phyloP scores from a whole-genome alignment of 345 rosid species.

The Corchorus capsularis region DNA sequence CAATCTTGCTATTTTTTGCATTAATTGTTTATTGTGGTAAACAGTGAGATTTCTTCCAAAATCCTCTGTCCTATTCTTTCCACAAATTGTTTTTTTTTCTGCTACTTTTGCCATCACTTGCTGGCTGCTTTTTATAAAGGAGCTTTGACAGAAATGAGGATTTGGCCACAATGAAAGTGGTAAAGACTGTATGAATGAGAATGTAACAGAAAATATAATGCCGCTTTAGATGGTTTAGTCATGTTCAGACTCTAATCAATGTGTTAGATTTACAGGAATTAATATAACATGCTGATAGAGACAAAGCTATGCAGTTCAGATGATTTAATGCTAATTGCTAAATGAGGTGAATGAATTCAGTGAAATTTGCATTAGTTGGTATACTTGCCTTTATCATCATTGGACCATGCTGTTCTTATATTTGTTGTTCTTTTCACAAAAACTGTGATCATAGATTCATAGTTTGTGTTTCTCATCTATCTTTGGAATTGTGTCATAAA shows the following conservation, averaged over 20 bases:
- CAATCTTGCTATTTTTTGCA: neutral
- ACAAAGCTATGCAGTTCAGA: neutral
- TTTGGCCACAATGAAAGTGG: neutral
- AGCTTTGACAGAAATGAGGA: neutral
- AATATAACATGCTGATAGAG: neutral
- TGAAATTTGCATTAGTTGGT: neutral
- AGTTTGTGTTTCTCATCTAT: constrained; percentile 12
- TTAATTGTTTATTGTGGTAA: neutral
- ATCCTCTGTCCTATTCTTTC: neutral
- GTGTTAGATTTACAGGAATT: neutral
- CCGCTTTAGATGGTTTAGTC: constrained; percentile 5
- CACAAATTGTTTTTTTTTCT: neutral
- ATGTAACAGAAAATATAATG: neutral
- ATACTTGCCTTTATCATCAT: neutral
- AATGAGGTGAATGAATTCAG: neutral
- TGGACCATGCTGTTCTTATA: constrained; percentile 10
- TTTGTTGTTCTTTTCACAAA: neutral
- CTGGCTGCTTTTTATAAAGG: neutral
- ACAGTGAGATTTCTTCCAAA: neutral
- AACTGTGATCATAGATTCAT: neutral
- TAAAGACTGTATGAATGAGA: constrained; percentile 2
- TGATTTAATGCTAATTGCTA: neutral
- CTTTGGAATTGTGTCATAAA: neutral
- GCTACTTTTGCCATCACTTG: neutral
- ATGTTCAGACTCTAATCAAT: neutral